Evolutionary conservation across 257 asterid genomes (phyloP), one percentile per base, ranked within the genome.

Genomic region (Solanum pinnatisectum): DNA sequence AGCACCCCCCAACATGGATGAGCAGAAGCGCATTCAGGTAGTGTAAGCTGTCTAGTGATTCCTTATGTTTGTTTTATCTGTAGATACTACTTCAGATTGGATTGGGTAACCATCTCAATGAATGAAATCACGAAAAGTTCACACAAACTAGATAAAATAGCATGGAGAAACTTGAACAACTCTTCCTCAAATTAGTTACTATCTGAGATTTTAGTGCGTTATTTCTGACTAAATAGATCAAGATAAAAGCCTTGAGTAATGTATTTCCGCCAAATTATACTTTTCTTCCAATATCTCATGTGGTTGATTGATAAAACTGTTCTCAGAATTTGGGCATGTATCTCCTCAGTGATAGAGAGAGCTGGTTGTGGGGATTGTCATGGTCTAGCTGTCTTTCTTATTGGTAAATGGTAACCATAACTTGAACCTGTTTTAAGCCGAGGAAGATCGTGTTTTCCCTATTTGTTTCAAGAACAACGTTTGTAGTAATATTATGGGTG

Each of bases 1-100:
- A 76, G 88, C 86, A 20, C 87, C 85, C 40, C 85, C 86, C 18
- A 87, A 79, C 87, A 32, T 81, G 88, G 87, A 67, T 81, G 87
- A 89, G 85, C 88, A 36, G 82, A 85, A 63, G 70, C 36, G 52
- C 60, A 67, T 56, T 30, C 87, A 86, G 89, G 91, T 89, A 67
- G 39, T 11, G 15, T 30, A 23, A 37, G 46, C 79, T 32, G 56
- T 32, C 27, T n/a, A 56, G 56, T 71, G 20, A 44, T 87, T 44
- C 63, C 27, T 68, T 68, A 63, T 87, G 30, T 42, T 65, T 87
- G 78, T 8, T 71, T 63, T 76, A 32, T 78, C 79, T 10, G 56
- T 2, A 49, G 85, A 81, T 81, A 5, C 40, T 81, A 5, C 70
- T 46, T 32, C 32, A 32, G 30, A 22, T 82, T 49, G 70, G 70